These are phyloP conservation scores for Zygoascus bituminiphila DNA, from an alignment of 805 yeast genomes.

Conservation along the genomic window DNA sequence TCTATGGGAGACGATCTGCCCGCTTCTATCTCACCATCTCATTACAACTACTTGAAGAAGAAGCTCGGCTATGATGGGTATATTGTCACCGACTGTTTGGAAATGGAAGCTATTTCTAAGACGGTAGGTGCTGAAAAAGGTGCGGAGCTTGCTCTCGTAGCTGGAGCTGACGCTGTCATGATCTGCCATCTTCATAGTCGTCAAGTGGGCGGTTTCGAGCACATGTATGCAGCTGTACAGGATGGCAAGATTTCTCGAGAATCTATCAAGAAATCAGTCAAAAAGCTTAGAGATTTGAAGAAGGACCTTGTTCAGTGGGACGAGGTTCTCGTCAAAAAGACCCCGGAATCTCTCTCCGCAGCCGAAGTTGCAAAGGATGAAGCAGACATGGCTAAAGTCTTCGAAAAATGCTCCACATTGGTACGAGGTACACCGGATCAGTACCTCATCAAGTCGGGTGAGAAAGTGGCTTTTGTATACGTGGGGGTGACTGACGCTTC, in stretches of 20 bases:
- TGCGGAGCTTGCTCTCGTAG: constrained; percentile 45
- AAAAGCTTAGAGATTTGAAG: constrained; percentile 38
- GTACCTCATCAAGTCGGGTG: constrained; percentile 30
- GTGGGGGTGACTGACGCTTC: constrained; percentile 9
- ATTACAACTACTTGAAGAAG: constrained; percentile 40
- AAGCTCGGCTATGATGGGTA: constrained; percentile 46
- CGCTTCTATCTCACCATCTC: constrained; percentile 47
- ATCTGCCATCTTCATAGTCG: constrained; percentile 45
- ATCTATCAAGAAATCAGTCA: constrained; percentile 32
- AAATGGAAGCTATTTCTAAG: constrained; percentile 50
- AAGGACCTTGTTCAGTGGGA: constrained; percentile 37
- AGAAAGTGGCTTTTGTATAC: constrained; percentile 20
- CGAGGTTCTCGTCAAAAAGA: constrained; percentile 33
- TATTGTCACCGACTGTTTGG: constrained; percentile 49
- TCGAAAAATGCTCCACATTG: constrained; percentile 41
- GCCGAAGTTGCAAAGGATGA: background rate
- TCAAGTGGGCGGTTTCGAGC: constrained; percentile 46
- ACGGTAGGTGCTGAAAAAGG: constrained; percentile 55
- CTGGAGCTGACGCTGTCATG: constrained; percentile 53
- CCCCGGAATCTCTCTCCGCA: constrained; percentile 29
- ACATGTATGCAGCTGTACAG: constrained; percentile 26
- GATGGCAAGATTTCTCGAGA: constrained; percentile 27
- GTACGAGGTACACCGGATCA: constrained; percentile 34
- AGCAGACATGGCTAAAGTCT: constrained; percentile 26
- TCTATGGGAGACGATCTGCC: constrained; percentile 44